These are phyloP conservation scores for Panaeolus papilionaceus DNA, from an alignment of 768 basidiomycete species.

Conservation along the genomic window DNA sequence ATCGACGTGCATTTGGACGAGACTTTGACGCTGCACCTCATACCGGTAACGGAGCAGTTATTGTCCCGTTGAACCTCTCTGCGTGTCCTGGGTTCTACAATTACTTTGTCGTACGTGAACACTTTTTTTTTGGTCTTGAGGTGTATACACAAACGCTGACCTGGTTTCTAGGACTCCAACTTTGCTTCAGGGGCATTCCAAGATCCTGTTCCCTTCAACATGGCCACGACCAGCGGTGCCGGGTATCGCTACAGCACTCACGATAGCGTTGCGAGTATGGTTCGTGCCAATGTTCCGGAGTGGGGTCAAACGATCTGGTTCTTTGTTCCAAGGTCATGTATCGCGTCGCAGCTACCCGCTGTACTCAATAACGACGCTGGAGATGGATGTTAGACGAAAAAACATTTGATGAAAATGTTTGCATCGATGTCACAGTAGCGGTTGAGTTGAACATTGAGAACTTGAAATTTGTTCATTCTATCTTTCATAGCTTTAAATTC, in stretches of 20 bases:
- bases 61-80: slow-evolving; percentile 30
- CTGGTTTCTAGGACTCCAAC: slow-evolving; percentile 26
- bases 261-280: slow-evolving; percentile 32
- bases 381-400: slow-evolving; percentile 27
- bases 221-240: slow-evolving; percentile 27
- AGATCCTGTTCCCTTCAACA: slow-evolving; percentile 33
- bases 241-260: slow-evolving; percentile 31
- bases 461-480: too few relatives aligned
- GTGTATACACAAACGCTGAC: not conserved
- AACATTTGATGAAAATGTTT: too few relatives aligned
- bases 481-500: too few relatives aligned
- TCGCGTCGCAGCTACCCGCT: slow-evolving; percentile 30
- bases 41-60: slow-evolving; percentile 31
- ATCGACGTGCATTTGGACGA: slow-evolving; percentile 31
- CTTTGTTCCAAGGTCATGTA: slow-evolving; percentile 34
- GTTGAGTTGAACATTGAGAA: too few relatives aligned
- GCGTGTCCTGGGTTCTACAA: slow-evolving; percentile 34
- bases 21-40: slow-evolving; percentile 35
- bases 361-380: slow-evolving; percentile 31
- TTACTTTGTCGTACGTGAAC: slow-evolving; percentile 31
- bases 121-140: not conserved
- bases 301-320: slow-evolving; percentile 35
- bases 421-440: too few relatives aligned
- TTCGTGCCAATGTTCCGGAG: slow-evolving; percentile 32
- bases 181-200: slow-evolving; percentile 32